A percentile compares a stretch with the other conserved stretches of the same genome.
Conservation (phyloP, 305 asterid species). For the Withania somnifera region DNA sequence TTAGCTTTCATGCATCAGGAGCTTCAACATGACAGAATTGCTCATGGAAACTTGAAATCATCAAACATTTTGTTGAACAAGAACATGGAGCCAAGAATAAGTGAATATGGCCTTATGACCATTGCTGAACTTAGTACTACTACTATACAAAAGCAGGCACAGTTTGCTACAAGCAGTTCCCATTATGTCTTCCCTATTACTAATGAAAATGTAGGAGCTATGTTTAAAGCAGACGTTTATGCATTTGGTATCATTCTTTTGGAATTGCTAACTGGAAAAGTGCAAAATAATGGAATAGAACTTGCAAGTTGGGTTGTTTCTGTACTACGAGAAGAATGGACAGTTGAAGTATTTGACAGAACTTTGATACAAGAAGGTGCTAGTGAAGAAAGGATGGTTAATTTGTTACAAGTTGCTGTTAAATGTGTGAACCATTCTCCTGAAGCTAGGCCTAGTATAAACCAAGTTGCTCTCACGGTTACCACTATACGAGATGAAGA, state of each 20-base stretch:
- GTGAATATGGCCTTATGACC: slow-evolving; percentile 58
- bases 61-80: slow-evolving; percentile 55
- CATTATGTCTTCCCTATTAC: slow-evolving; percentile 10
- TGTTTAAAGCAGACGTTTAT: slow-evolving; percentile 41
- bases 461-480: slow-evolving; percentile 39
- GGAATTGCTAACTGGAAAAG: slow-evolving; percentile 61
- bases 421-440: slow-evolving; percentile 37
- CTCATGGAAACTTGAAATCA: slow-evolving; percentile 74
- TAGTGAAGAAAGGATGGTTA: slow-evolving; percentile 64
- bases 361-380: slow-evolving; percentile 48
- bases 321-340: slow-evolving; percentile 73
- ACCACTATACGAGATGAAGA: slow-evolving; percentile 47
- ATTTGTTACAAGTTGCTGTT: slow-evolving; percentile 45
- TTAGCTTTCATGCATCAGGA: slow-evolving; percentile 6
- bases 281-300: slow-evolving; percentile 40
- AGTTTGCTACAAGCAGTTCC: slow-evolving; percentile 6
- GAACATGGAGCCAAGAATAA: slow-evolving; percentile 49
- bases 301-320: slow-evolving; percentile 61
- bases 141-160: too few species aligned
- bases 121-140: not conserved
- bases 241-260: slow-evolving; percentile 62
- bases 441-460: slow-evolving; percentile 44
- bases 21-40: slow-evolving; percentile 28
- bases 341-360: slow-evolving; percentile 66
- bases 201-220: slow-evolving; percentile 15